Percentiles rank a stretch among this genome's conserved stretches.
phyloP scores from a whole-genome alignment of 108 stramenopile species.

The Fragilariopsis cylindrus region DNA sequence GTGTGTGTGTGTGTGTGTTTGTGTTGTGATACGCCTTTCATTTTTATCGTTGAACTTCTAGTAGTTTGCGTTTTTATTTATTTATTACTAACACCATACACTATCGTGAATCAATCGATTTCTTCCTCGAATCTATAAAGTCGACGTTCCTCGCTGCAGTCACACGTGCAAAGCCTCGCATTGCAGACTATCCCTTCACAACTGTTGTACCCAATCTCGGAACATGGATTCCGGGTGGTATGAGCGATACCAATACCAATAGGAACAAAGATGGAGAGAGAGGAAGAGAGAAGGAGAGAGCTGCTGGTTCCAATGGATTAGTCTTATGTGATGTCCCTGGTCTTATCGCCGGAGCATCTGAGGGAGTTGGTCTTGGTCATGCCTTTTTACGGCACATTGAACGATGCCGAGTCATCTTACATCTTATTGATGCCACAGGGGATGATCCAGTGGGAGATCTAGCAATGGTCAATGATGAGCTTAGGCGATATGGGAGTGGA shows the following conservation, averaged over 20 bases:
- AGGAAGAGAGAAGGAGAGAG: neutral
- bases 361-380: slow-evolving; percentile 88
- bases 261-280: slow-evolving; percentile 19
- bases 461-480: slow-evolving; percentile 90
- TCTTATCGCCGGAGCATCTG: slow-evolving; percentile 85
- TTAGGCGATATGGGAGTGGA: slow-evolving; percentile 85
- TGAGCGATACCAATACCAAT: slow-evolving; percentile 24
- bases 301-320: slow-evolving; percentile 68
- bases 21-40: neutral
- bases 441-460: slow-evolving; percentile 88
- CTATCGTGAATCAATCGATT: too few species aligned
- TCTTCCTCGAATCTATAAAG: neutral
- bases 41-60: too few species aligned
- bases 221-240: slow-evolving; percentile 72
- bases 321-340: slow-evolving; percentile 91
- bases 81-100: too few species aligned
- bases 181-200: slow-evolving; percentile 93
- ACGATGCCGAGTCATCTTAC: slow-evolving; percentile 92
- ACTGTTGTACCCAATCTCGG: slow-evolving; percentile 97
- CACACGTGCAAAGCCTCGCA: slow-evolving; percentile 94
- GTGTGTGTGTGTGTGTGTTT: neutral
- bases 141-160: slow-evolving; percentile 88
- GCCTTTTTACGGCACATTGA: slow-evolving; percentile 93
- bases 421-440: slow-evolving; percentile 91
- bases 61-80: too few species aligned